Evolutionary conservation across 768 basidiomycete species (phyloP), one percentile per base, ranked within the genome.

Genomic region (Phlebiopsis gigantea): DNA sequence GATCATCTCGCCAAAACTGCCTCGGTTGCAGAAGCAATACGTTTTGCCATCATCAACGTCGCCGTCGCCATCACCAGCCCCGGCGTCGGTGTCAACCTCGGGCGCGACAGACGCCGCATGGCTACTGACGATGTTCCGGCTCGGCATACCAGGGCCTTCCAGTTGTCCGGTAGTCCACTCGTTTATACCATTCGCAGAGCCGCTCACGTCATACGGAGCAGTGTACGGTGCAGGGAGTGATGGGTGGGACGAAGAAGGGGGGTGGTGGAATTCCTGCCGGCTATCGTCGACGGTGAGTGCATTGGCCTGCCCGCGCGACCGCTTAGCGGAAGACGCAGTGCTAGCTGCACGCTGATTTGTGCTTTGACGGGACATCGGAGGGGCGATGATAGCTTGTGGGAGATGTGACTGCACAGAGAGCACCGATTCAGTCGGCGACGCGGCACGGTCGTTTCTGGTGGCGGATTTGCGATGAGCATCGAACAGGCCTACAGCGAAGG

Each of bases 1-100:
- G 63, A 97, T 90, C 93, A 97, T 96, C 73, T 94, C 88, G 34
- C 94, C 94, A 63, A 87, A 94, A 65, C 90, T 93, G 58, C 84
- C 79, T 17, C 87, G 76, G 62, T 90, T 78, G 70, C 94, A 98
- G 75, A 85, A 79, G 72, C 94, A 98, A 67, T 98, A 96, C 14
- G 79, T 78, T 63, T 77, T 81, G 52, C 79, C 75, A 65, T 82
- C 79, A 46, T 79, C 80, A 17, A 73, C 77, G 46, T 78, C 79
- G 4, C 79, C 88, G 42, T 85, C 89, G 10, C 44, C 71, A 30
- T 77, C 80, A 0, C 72, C 74, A 4, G 68, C 69, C 0, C 66
- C 78, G 15, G 77, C 83, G 24, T 73, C 71, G 4, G 75, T 73
- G 24, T 68, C 73, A n/a, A 69, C 68, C 22, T 70, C 68, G 8